phyloP scores from a whole-genome alignment of 1,284 basidiomycete species.

The Apiotrichum gamsii region DNA sequence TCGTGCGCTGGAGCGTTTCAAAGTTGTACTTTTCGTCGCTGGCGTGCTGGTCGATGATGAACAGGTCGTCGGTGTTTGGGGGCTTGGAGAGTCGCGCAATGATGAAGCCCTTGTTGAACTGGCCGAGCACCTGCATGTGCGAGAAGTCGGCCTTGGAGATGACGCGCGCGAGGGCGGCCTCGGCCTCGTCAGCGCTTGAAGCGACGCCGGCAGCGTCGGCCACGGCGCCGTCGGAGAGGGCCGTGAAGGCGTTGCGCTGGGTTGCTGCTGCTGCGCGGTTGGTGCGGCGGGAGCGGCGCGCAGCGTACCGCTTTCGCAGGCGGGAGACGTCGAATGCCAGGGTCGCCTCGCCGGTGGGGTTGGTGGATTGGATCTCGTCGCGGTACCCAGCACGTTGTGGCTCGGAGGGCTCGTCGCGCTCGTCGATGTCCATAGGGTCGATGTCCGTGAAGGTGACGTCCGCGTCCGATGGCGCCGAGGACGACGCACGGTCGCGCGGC shows the following conservation, averaged over 20 bases:
- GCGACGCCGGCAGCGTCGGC: slow-evolving; percentile 54
- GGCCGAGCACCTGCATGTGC: slow-evolving; percentile 78
- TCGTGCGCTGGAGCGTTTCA: slow-evolving; percentile 82
- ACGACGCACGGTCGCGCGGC: too few relatives aligned
- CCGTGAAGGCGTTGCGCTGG: slow-evolving; percentile 25
- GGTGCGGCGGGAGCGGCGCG: neutral
- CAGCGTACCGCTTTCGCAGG: slow-evolving; percentile 22
- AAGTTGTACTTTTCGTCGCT: slow-evolving; percentile 94
- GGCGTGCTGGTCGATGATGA: slow-evolving; percentile 66
- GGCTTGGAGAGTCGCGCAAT: slow-evolving; percentile 59
- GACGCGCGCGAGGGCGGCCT: slow-evolving; percentile 69
- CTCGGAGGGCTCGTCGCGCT: neutral
- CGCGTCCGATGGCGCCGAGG: too few relatives aligned
- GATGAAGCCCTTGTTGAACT: slow-evolving; percentile 97
- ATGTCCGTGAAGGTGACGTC: too few relatives aligned
- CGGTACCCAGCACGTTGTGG: slow-evolving; percentile 16
- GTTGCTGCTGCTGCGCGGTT: neutral
- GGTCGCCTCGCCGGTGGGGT: slow-evolving; percentile 30
- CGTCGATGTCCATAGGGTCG: slow-evolving; percentile 4
- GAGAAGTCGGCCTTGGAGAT: slow-evolving; percentile 85
- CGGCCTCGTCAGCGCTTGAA: slow-evolving; percentile 60
- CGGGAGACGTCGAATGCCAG: slow-evolving; percentile 35
- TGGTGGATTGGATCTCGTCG: slow-evolving; percentile 33
- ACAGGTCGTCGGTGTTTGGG: slow-evolving; percentile 68
- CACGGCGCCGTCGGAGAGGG: slow-evolving; percentile 20